A percentile compares a stretch with the other conserved stretches of the same genome.
Evolutionary conservation across 495 filamentous ascomycete species (phyloP).

Genomic region (Penicillium turbatum): DNA sequence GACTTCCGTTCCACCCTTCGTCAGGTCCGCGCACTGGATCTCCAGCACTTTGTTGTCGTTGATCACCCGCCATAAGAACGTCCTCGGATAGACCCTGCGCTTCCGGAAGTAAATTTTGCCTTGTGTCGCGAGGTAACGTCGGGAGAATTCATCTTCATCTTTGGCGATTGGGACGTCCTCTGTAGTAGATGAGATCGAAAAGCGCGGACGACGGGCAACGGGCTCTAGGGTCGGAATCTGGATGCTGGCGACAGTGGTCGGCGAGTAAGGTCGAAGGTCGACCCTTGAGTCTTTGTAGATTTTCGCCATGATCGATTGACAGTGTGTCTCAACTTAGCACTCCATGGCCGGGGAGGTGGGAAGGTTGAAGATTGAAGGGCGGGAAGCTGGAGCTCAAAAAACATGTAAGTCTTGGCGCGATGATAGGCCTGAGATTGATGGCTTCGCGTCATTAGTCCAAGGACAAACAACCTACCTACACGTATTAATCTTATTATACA

Average conservation of each 20-base stretch:
- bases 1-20: conserved; percentile 57
- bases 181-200: conserved; percentile 39
- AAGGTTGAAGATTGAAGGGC: conserved; percentile 28
- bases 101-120: conserved; percentile 82
- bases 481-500: not conserved
- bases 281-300: conserved; percentile 85
- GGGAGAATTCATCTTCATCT: conserved; percentile 70
- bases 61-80: conserved; percentile 85
- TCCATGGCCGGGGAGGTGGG: conserved; percentile 34
- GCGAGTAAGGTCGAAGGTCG: conserved; percentile 68
- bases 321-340: conserved; percentile 30
- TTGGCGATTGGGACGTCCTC: conserved; percentile 46
- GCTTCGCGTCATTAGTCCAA: not conserved
- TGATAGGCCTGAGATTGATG: conserved; percentile 2
- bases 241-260: conserved; percentile 66
- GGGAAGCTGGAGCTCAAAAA: conserved; percentile 46
- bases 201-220: conserved; percentile 40
- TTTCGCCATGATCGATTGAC: conserved; percentile 42
- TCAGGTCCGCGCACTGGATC: conserved; percentile 77
- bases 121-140: conserved; percentile 67
- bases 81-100: conserved; percentile 67
- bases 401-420: conserved; percentile 41
- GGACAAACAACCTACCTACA: not conserved
- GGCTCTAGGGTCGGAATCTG: conserved; percentile 58
- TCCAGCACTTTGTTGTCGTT: conserved; percentile 76